Base-by-base conservation (phyloP, 805 yeast genomes). In the Candida methanosorbosa region DNA sequence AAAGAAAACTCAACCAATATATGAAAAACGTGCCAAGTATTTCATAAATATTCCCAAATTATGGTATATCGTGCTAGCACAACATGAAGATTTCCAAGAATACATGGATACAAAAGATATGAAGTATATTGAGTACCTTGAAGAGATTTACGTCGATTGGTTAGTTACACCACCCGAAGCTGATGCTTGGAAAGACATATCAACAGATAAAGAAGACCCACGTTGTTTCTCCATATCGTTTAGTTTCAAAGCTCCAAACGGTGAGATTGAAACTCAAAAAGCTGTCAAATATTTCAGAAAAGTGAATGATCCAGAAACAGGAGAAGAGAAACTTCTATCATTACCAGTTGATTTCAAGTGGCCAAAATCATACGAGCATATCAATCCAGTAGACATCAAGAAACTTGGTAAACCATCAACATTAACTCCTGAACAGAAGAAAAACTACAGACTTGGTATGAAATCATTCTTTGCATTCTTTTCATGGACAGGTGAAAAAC, bases 381-480 rank as follows among this genome's bases (percentile, higher is more conserved):
- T 77, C 19, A 72, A 79, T 42, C 85, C 94, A 1, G 47, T 52
- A 3, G 45, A 56, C 30, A 68, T 80, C 29, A 64, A 66, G 33
- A 61, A 64, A 27, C 47, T 48, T 23, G 27, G 32, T 2, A 43
- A 40, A 12, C 21, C 29, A 2, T 52, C 52, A 16, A 63, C 66
- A 21, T 59, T 75, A 29, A 45, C 64, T n/a, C 42, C 55, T 16
- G 72, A 68, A 16, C 78, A 75, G 29, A 79, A 79, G 54, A 75
- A 69, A 46, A 62, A 64, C 37, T 81, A 81, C 49, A 60, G 88
- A 38, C 50, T 65, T 15, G 88, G 88, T 4, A 80, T 80, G 86
- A 78, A 79, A 49, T 77, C 90, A 12, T 81, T 90, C 49, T 88
- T 90, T 56, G 80, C 86, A 5, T 88, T 88, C 79, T 88, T 87